Evolutionary conservation across 1,284 basidiomycete genomes (phyloP).

Genomic region (Moesziomyces sp.): DNA sequence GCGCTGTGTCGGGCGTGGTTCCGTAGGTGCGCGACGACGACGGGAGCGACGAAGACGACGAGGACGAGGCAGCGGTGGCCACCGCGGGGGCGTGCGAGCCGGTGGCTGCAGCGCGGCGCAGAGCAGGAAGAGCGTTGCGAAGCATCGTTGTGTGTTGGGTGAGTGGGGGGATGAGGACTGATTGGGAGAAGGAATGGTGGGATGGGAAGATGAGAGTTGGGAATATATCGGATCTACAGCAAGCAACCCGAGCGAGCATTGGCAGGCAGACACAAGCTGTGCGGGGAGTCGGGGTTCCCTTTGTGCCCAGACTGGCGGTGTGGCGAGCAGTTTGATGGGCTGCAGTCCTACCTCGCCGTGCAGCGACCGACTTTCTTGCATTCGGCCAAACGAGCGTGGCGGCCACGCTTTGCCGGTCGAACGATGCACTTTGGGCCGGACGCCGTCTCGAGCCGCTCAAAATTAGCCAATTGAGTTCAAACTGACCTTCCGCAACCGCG

Average conservation of each 20-base stretch:
- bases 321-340: no score
- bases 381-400: not conserved
- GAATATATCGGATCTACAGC: not conserved
- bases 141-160: conserved; percentile 28
- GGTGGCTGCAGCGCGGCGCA: conserved; percentile 22
- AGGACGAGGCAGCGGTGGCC: conserved; percentile 8
- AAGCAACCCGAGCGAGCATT: not conserved
- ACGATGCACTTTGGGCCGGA: not conserved
- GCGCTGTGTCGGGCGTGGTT: conserved; percentile 40
- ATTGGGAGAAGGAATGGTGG: not conserved
- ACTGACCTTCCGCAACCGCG: no score
- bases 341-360: not conserved
- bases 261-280: no score
- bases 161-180: not conserved
- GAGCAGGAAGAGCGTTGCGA: conserved; percentile 26
- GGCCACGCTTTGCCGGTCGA: not conserved
- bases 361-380: not conserved
- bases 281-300: no score
- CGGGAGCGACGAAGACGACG: conserved; percentile 5
- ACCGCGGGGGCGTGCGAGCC: not conserved
- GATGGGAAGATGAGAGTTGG: not conserved
- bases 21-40: conserved; percentile 20
- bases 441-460: not conserved
- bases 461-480: not conserved
- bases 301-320: no score